Percentiles rank a stretch among this genome's conserved stretches.
Conservation (phyloP, 768 basidiomycete species). For the Psilocybe tampanensis region DNA sequence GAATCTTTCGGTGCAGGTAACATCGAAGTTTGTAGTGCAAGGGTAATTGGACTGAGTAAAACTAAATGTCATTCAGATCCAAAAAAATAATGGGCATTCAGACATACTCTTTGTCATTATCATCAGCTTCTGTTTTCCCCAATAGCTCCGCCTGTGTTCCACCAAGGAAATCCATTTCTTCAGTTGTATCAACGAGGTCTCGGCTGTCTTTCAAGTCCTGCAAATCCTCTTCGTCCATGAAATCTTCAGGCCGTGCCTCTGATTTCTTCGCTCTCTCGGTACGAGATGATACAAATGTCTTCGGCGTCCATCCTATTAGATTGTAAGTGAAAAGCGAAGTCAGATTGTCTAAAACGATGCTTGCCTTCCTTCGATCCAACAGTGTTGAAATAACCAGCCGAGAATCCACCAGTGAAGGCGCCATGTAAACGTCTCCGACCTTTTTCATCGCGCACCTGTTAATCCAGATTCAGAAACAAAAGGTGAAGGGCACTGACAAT, state of each 20-base stretch:
- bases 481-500: constrained; percentile 7
- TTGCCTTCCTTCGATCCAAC: constrained; percentile 95
- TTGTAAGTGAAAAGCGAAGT: background rate
- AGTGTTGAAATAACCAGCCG: constrained; percentile 95
- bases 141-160: constrained; percentile 51
- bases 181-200: constrained; percentile 76
- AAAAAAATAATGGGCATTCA: background rate
- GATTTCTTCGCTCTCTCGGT: constrained; percentile 68
- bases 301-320: constrained; percentile 85
- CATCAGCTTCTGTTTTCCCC: constrained; percentile 35
- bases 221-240: constrained; percentile 99
- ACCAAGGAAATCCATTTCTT: constrained; percentile 73
- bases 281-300: constrained; percentile 91
- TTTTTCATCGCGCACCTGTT: constrained; percentile 88
- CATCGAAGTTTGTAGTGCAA: constrained; percentile 64
- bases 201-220: constrained; percentile 77
- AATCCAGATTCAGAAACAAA: constrained; percentile 15
- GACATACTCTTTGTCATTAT: constrained; percentile 60
- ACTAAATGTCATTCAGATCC: background rate
- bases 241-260: constrained; percentile 79
- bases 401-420: constrained; percentile 98
- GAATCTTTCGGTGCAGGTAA: constrained; percentile 79
- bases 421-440: constrained; percentile 93
- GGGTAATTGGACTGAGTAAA: constrained; percentile 56
- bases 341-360: constrained; percentile 10